Evolutionary conservation across 228 moss, liverwort and hornwort species (phyloP).

Genomic region (Sphagnum fallax): DNA sequence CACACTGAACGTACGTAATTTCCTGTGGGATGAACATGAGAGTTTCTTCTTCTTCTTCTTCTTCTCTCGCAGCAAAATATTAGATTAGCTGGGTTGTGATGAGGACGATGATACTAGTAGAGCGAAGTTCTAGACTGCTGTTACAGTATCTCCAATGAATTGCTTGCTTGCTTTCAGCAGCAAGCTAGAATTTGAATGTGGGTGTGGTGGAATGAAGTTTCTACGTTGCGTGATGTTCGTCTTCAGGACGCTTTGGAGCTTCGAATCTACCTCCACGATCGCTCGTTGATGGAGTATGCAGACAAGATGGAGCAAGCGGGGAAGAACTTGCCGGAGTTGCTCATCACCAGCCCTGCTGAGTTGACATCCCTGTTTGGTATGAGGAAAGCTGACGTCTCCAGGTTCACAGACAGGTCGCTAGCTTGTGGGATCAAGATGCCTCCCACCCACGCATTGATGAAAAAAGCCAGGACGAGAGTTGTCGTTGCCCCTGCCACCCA

Average conservation of each 20-base stretch:
- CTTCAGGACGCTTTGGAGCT: constrained; percentile 83
- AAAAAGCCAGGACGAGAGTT: constrained; percentile 7
- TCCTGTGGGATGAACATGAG: no score
- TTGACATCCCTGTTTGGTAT: constrained; percentile 61
- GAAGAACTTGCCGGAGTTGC: constrained; percentile 53
- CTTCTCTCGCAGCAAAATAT: no score
- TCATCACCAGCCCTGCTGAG: constrained; percentile 44
- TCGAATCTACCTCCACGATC: constrained; percentile 77
- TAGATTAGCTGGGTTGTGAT: no score
- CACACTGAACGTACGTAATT: no score
- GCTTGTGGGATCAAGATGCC: constrained; percentile 77
- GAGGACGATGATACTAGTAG: no score
- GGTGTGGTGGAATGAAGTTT: no score
- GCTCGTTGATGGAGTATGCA: constrained; percentile 77
- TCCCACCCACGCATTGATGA: constrained; percentile 31
- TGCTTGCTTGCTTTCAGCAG: no score
- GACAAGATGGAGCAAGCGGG: constrained; percentile 55
- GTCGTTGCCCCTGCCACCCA: no score
- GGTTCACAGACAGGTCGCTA: constrained; percentile 55
- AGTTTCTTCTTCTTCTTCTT: no score
- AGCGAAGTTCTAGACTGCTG: no score
- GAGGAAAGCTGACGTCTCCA: constrained; percentile 48
- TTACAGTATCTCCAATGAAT: no score
- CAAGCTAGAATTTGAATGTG: no score
- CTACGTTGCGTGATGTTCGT: neutral